Base-by-base conservation (phyloP, 1,284 basidiomycete genomes). In the Irpex sp. region DNA sequence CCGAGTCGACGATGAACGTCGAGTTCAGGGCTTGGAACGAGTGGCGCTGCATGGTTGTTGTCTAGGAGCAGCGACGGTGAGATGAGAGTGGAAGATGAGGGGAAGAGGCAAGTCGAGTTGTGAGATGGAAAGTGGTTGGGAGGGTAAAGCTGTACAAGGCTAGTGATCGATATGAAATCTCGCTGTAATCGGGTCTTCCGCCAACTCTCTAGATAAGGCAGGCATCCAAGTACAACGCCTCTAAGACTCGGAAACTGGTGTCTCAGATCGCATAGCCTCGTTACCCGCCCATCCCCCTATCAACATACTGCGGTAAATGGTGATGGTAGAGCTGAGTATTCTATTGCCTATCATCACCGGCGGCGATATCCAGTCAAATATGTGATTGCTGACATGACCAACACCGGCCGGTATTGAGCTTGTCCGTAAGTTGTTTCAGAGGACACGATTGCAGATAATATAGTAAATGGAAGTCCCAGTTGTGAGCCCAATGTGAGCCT, bases 1-100 rank as follows among this genome's bases (percentile, higher is more conserved):
- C 93, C 37, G 90, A 83, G 73, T 97, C 95, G 70, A 98, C 94
- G 65, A 95, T 79, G 74, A 94, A 94, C 51, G 83, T 88, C 58
- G 90, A 91, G 74, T 92, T 92, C 68, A 94, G 85, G 2, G 92
- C 92, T 63, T 81, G 87, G 77, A 93, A 93, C 47, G 83, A 86
- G 72, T 91, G 88, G 68, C 88, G 79, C 71, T 88, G 85, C 83
- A 79, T 77, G 57, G 61, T 63, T 57, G 65, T 57, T 9, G 61
- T 49, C n/a, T 63, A 13, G 43, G 55, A 51, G 35, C 26, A 13
- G 59, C 60, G 56, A 36, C 56, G 50, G 59, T 31, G 58, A 59
- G 46, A 15, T 54, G 47, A 53, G 37, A 43, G 39, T 11, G 19
- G n/a, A 37, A 21, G 26, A 31, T 51, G 31, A 6, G 36, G 53